Evolutionary conservation across 2,329 filamentous ascomycete species (phyloP).

Genomic region (Zymoseptoria ardabiliae): DNA sequence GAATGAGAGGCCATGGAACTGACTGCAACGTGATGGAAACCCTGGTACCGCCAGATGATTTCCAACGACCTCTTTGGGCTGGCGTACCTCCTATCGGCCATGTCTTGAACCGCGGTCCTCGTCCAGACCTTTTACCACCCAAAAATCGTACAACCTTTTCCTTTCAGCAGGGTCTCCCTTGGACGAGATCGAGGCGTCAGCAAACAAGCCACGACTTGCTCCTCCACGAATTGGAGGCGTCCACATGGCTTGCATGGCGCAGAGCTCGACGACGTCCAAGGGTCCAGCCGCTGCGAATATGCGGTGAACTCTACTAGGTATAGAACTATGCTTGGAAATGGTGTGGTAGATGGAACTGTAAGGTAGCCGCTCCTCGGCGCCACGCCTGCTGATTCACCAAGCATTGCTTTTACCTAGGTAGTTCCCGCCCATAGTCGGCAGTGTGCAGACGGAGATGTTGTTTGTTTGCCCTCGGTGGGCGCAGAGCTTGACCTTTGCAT

Average conservation of each 20-base stretch:
- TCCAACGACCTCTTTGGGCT: neutral
- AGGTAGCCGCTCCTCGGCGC: neutral
- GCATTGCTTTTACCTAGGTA: too few relatives aligned
- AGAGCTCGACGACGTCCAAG: neutral
- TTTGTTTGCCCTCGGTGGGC: neutral
- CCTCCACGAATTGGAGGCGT: neutral
- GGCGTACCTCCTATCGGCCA: neutral
- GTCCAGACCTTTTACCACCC: neutral
- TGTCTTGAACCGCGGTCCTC: neutral
- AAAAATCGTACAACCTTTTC: too few relatives aligned
- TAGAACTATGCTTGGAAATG: neutral
- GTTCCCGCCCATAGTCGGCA: neutral
- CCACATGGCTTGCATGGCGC: neutral
- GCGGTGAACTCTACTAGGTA: too few relatives aligned
- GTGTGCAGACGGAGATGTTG: neutral
- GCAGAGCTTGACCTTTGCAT: neutral
- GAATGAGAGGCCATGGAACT: neutral
- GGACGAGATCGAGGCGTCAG: neutral
- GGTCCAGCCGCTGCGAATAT: neutral
- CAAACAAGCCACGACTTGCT: neutral
- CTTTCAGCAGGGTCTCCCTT: neutral
- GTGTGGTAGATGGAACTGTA: neutral
- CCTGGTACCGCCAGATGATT: neutral
- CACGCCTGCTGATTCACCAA: neutral
- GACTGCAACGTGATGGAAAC: neutral